These are phyloP conservation scores for Ophiostoma triangulosporum DNA, from an alignment of 2,329 filamentous ascomycete genomes.

Conservation along the genomic window DNA sequence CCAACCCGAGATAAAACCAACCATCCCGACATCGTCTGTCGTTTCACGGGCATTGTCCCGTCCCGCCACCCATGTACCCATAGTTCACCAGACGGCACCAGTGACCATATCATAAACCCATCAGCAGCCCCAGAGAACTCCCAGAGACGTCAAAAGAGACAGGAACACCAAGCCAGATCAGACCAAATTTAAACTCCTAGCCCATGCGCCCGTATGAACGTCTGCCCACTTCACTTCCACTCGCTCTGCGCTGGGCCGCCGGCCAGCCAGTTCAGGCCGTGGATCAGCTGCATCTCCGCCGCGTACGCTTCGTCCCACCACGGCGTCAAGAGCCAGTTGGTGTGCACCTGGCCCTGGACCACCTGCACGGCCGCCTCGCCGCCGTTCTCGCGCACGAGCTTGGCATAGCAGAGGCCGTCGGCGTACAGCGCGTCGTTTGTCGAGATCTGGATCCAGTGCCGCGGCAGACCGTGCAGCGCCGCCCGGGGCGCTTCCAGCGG, in stretches of 20 bases:
- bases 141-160: no score
- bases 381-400: conserved; percentile 24
- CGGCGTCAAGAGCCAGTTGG: conserved; percentile 36
- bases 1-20: background rate
- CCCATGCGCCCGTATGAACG: background rate
- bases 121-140: no score
- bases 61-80: no score
- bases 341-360: conserved; percentile 35
- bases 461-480: conserved; percentile 23
- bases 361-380: conserved; percentile 29
- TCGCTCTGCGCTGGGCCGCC: background rate
- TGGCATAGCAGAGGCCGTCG: conserved; percentile 36
- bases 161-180: background rate
- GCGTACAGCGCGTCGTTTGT: conserved; percentile 38
- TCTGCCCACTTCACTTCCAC: background rate
- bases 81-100: no score
- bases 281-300: conserved; percentile 30
- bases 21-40: no score
- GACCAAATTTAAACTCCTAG: background rate
- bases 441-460: conserved; percentile 35
- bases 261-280: conserved; percentile 25
- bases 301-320: conserved; percentile 26
- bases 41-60: no score
- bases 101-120: no score
- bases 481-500: conserved; percentile 25